Percentiles rank a stretch among this genome's conserved stretches.
These are phyloP conservation scores for Cryptosporidium meleagridis DNA, from an alignment of 169 alveolate species.

Conservation along the genomic window DNA sequence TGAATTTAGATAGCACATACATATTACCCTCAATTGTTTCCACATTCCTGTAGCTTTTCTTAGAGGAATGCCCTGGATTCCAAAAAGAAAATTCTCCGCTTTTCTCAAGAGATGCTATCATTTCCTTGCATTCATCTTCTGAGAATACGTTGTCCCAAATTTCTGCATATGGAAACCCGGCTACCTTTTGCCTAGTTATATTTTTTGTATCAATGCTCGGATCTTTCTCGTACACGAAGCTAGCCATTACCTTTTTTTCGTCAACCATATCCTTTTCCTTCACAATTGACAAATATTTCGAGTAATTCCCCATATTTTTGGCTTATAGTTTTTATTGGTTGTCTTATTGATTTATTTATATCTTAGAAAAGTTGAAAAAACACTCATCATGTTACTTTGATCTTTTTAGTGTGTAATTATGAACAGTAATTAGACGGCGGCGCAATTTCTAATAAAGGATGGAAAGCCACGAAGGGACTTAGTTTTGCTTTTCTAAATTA, in stretches of 20 bases:
- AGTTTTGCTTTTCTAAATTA: neutral
- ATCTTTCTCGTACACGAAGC: conserved; percentile 15
- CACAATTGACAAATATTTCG: conserved; percentile 54
- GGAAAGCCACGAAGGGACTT: neutral
- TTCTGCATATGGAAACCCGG: conserved; percentile 40
- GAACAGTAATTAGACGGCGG: conserved; percentile 68
- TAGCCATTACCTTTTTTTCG: conserved; percentile 31
- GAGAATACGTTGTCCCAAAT: conserved; percentile 57
- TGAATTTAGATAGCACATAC: conserved; percentile 16
- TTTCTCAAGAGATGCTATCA: conserved; percentile 24
- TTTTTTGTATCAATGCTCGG: conserved; percentile 7
- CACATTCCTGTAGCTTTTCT: conserved; percentile 44
- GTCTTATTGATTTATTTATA: neutral
- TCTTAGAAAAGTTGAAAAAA: neutral
- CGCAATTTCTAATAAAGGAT: conserved; percentile 8
- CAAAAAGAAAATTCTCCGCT: conserved; percentile 63
- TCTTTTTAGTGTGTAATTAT: neutral
- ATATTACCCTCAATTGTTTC: conserved; percentile 68
- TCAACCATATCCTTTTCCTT: conserved; percentile 40
- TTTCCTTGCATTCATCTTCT: conserved; percentile 49
- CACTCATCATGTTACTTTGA: neutral
- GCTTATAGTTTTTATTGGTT: neutral
- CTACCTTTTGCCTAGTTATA: neutral
- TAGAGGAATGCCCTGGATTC: conserved; percentile 34
- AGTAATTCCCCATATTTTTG: conserved; percentile 21